Conservation (phyloP, 2,329 filamentous ascomycete species). For the Phialophora verrucosa region DNA sequence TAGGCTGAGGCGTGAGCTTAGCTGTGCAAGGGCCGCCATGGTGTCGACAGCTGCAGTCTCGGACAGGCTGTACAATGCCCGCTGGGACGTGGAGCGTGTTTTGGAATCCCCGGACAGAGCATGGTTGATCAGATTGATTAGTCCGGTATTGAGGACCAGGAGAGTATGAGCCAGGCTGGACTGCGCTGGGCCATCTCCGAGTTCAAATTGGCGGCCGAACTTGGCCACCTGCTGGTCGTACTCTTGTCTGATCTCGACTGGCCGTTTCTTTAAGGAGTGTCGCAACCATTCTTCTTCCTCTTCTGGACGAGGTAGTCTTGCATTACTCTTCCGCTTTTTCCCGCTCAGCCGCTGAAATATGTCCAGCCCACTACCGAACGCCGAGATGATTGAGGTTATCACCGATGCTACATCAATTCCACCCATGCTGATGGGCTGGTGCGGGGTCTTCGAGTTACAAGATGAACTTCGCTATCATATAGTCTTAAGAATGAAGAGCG, state of each 20-base stretch:
- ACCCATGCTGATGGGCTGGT: constrained; percentile 27
- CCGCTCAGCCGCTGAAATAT: constrained; percentile 36
- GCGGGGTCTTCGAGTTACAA: neutral
- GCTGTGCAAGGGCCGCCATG: constrained; percentile 38
- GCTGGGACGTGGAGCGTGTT: constrained; percentile 26
- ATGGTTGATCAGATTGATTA: constrained; percentile 39
- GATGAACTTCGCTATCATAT: neutral
- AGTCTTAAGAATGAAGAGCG: neutral
- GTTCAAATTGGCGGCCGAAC: constrained; percentile 36
- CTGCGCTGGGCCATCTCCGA: constrained; percentile 37
- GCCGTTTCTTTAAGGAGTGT: constrained; percentile 34
- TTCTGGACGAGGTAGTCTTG: constrained; percentile 29
- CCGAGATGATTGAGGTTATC: constrained; percentile 39
- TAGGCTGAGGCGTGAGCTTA: constrained; percentile 34
- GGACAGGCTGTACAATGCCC: constrained; percentile 35
- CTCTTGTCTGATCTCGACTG: constrained; percentile 34
- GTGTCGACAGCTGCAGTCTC: constrained; percentile 39
- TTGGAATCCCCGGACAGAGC: constrained; percentile 29
- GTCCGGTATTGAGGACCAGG: constrained; percentile 39
- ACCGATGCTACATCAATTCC: constrained; percentile 37
- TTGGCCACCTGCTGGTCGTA: constrained; percentile 36
- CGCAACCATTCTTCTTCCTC: constrained; percentile 38
- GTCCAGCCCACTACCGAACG: constrained; percentile 36
- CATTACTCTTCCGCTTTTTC: constrained; percentile 33
- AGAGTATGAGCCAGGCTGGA: constrained; percentile 39